A percentile compares a stretch with the other conserved stretches of the same genome.
Conservation (phyloP, 129 eudicot genomes). For the Centaurea solstitialis region DNA sequence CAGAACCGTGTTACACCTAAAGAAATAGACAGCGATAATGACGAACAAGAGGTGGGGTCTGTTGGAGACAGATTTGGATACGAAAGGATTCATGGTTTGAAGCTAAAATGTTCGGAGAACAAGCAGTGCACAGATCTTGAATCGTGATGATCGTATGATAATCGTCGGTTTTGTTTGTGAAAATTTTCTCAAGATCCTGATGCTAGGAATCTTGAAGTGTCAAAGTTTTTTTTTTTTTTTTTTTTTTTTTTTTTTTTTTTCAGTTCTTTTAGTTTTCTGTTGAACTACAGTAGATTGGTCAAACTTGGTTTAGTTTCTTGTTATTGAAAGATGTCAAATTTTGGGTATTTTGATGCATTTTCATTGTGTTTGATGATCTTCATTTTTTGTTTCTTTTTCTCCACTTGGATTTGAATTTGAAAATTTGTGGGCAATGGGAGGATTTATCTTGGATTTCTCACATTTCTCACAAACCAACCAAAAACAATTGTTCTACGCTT, state of each 20-base stretch:
- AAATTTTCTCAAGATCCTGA: slow-evolving; percentile 26
- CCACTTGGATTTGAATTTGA: slow-evolving; percentile 3
- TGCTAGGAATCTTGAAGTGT: slow-evolving; percentile 31
- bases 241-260: background rate
- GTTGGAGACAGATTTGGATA: slow-evolving; percentile 66
- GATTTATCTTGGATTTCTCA: background rate
- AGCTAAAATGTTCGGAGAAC: slow-evolving; percentile 54
- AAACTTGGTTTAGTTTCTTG: slow-evolving; percentile 15
- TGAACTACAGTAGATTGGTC: slow-evolving; percentile 23
- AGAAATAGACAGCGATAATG: slow-evolving; percentile 84
- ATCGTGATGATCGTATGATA: slow-evolving; percentile 27
- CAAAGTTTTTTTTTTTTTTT: background rate
- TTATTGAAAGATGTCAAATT: slow-evolving; percentile 25
- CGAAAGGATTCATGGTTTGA: slow-evolving; percentile 39
- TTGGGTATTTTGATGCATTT: slow-evolving; percentile 12
- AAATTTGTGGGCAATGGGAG: background rate
- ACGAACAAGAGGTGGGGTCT: slow-evolving; percentile 66
- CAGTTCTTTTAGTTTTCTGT: slow-evolving; percentile 1
- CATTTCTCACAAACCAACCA: no score
- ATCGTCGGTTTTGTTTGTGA: slow-evolving; percentile 13
- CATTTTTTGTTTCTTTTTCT: slow-evolving; percentile 2
- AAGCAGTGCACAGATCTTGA: slow-evolving; percentile 53
- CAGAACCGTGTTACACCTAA: slow-evolving; percentile 80
- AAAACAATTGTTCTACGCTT: background rate
- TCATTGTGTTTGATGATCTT: slow-evolving; percentile 5